These are phyloP conservation scores for Alternaria sp. DNA, from an alignment of 2,329 filamentous ascomycete species.

Conservation along the genomic window DNA sequence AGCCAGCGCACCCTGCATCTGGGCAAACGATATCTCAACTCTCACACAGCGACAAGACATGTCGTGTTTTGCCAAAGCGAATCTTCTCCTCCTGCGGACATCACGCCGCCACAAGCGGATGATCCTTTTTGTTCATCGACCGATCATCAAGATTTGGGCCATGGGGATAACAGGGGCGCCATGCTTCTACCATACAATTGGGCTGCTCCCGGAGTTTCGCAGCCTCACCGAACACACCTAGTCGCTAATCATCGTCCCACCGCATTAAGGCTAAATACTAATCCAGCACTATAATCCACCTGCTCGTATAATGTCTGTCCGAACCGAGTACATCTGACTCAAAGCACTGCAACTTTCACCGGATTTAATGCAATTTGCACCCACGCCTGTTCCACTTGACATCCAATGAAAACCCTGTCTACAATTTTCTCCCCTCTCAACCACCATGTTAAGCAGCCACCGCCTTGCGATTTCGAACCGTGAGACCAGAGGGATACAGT, in stretches of 20 bases:
- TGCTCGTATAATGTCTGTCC: neutral
- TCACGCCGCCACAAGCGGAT: conserved; percentile 1
- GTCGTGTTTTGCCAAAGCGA: neutral
- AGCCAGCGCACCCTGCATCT: neutral
- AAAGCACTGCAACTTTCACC: neutral
- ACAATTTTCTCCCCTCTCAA: neutral
- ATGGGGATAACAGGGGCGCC: conserved; percentile 2
- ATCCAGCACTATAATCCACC: neutral
- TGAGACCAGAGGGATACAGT: conserved; percentile 34
- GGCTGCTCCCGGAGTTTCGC: neutral
- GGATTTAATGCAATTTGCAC: neutral
- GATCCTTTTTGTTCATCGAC: conserved; percentile 7
- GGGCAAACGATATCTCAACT: neutral
- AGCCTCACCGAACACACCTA: neutral
- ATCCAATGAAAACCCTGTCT: neutral
- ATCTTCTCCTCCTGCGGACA: neutral
- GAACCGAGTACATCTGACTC: neutral
- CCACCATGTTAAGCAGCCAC: conserved; percentile 41
- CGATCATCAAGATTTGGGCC: conserved; percentile 5
- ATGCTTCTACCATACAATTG: neutral
- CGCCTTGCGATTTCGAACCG: conserved; percentile 53
- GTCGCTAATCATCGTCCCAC: neutral
- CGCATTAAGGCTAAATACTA: neutral
- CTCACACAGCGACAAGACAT: conserved; percentile 1
- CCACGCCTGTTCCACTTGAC: neutral